These are phyloP conservation scores for Hyaloscypha variabilis DNA, from an alignment of 495 filamentous ascomycete species.

Conservation along the genomic window DNA sequence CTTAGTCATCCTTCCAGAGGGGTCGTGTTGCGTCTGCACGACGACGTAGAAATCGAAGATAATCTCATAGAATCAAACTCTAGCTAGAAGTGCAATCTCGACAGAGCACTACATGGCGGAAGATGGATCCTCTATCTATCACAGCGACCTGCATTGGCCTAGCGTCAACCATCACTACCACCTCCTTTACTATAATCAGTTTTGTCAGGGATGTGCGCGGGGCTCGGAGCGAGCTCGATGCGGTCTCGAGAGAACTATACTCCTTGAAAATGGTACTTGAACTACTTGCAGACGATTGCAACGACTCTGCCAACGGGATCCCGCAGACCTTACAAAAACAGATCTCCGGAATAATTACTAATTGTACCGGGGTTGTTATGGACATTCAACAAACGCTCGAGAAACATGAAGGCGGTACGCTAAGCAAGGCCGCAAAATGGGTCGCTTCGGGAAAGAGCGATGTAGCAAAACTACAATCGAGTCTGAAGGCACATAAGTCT, in stretches of 20 bases:
- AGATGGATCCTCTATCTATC: constrained; percentile 35
- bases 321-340: constrained; percentile 28
- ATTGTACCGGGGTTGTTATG: constrained; percentile 28
- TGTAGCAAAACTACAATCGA: constrained; percentile 27
- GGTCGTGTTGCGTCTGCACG: too few species aligned
- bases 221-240: constrained; percentile 46
- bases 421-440: constrained; percentile 27
- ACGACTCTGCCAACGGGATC: background rate
- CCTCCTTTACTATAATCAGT: background rate
- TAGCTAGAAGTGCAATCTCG: background rate
- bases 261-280: constrained; percentile 48
- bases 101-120: background rate
- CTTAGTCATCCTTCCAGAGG: too few species aligned
- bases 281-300: constrained; percentile 46
- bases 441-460: constrained; percentile 26
- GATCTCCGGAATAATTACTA: constrained; percentile 30
- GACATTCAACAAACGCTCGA: constrained; percentile 29
- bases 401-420: constrained; percentile 20
- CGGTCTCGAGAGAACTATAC: constrained; percentile 49
- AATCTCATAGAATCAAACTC: background rate
- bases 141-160: constrained; percentile 44
- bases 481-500: constrained; percentile 34
- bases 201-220: constrained; percentile 48
- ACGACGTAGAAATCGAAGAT: too few species aligned
- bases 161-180: constrained; percentile 34